Base-by-base conservation (phyloP, 345 rosid species). In the Linum tenue region DNA sequence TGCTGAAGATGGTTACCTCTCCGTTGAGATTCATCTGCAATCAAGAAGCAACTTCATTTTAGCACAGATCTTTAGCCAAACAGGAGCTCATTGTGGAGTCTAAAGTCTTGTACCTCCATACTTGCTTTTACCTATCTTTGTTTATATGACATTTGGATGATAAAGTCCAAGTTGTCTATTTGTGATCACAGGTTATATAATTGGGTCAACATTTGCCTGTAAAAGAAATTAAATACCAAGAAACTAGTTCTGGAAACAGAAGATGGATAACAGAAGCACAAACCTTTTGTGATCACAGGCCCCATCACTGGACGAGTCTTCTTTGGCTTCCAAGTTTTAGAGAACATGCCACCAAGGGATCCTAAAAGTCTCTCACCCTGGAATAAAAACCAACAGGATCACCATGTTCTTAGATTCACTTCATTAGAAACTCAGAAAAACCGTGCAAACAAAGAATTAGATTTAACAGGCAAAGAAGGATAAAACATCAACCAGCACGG, bases 281-380 rank as follows among this genome's bases (percentile, higher is more conserved):
- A 64, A 90, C 97, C 95, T 82, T 80, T 76, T 40, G 87, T 84
- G 41, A 81, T 69, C 51, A 78, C 71, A 42, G 97, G 97, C 51
- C 99, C 96, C 10, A 62, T 71, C 7, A 94, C 82, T 40, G 75
- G 69, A 66, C 80, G 91, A 64, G 82, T 83, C 84, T 83, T 94
- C 79, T 88, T 90, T 5, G 96, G 97, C 78, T 90, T 94, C 99
- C 99, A 94, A 5, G 89, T 88, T 79, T 50, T 94, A 55, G 92
- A 84, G 68, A 88, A 88, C 72, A 94, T 82, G 63, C 97, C 92
- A 56, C 99, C 99, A 67, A 94, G 96, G 73, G 84, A 90, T 63
- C 96, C 96, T 70, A 94, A 80, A 68, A 94, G 91, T 84, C 88
- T 94, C 81, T 94, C 99, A 63, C 99, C 97, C 99, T 94, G 81